phyloP scores from a whole-genome alignment of 2,329 filamentous ascomycete genomes.

The Dothideomycetes sp. region DNA sequence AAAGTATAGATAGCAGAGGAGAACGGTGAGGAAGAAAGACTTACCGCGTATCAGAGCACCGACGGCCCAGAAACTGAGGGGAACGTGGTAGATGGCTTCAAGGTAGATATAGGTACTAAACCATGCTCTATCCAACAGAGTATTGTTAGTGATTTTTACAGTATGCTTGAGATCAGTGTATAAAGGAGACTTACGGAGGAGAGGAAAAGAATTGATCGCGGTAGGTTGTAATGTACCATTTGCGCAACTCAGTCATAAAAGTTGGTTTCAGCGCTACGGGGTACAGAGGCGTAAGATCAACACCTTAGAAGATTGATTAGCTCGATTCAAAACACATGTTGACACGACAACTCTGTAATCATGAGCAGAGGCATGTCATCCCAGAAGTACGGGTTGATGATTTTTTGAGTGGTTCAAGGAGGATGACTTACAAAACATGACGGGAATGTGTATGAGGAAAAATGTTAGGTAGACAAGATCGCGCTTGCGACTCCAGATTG shows the following conservation, averaged over 20 bases:
- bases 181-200: slow-evolving; percentile 34
- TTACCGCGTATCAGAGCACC: slow-evolving; percentile 44
- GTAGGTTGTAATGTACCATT: slow-evolving; percentile 52
- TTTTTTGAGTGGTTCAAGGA: not conserved
- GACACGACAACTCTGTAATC: too few species aligned
- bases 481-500: slow-evolving; percentile 31
- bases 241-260: slow-evolving; percentile 42
- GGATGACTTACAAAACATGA: slow-evolving; percentile 48
- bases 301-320: slow-evolving; percentile 34
- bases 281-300: slow-evolving; percentile 54
- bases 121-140: slow-evolving; percentile 35
- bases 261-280: slow-evolving; percentile 42
- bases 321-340: too few species aligned
- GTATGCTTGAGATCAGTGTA: too few species aligned
- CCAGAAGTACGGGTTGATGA: too few species aligned
- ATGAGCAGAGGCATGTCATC: too few species aligned
- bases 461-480: slow-evolving; percentile 48
- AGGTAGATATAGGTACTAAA: slow-evolving; percentile 50
- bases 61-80: slow-evolving; percentile 52
- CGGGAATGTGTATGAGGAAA: slow-evolving; percentile 52
- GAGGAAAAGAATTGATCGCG: slow-evolving; percentile 54
- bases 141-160: not conserved
- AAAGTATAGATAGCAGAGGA: too few species aligned
- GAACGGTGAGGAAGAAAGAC: slow-evolving; percentile 14
- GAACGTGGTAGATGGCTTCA: slow-evolving; percentile 53